Base-by-base conservation (phyloP, 139 green algal genomes). In the Picochlorum sp. region DNA sequence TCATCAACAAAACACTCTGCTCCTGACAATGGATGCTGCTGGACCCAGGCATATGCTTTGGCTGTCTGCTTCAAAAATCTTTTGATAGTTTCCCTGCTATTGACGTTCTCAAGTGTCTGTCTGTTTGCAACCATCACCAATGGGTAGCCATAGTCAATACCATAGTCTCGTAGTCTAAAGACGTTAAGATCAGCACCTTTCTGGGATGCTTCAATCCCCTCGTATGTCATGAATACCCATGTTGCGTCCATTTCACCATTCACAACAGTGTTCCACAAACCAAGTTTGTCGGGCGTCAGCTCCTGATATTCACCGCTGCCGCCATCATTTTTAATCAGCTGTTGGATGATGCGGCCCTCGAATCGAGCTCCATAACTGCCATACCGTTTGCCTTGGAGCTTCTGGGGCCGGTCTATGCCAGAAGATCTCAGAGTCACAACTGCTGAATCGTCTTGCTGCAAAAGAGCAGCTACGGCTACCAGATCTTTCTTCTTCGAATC, bases 221-320 rank as follows among this genome's bases (percentile, higher is more conserved):
- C 87, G 85, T 79, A 89, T 3, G 67, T 68, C 69, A 84, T 69
- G 68, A 95, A 95, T 5, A 95, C 73, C 86, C 86, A 95, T 1
- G 85, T 93, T 20, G 86, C 80, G 30, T 94, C 82, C 9, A 26
- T 53, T 33, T 83, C 50, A 25, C 79, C 83, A 65, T 79, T 72
- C 2, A 89, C 44, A 51, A 94, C 57, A 1, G 83, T 88, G 58
- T 91, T 74, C 81, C 80, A 94, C 33, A 94, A 84, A 36, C 77
- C 81, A 31, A 94, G 77, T 78, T 89, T 89, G 20, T 79, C 74
- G 30, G 73, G 73, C 16, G 70, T 77, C 33, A 65, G 30, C 61
- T 95, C 87, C 20, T 56, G 26, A 60, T 81, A 94, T 0, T 87
- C 73, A 1, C 88, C 88, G 10, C 50, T 77, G 39, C 88, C 88